Percentiles rank a stretch among this genome's conserved stretches.
Evolutionary conservation across 768 basidiomycete species (phyloP).

Genomic region (Mycena belliarum): DNA sequence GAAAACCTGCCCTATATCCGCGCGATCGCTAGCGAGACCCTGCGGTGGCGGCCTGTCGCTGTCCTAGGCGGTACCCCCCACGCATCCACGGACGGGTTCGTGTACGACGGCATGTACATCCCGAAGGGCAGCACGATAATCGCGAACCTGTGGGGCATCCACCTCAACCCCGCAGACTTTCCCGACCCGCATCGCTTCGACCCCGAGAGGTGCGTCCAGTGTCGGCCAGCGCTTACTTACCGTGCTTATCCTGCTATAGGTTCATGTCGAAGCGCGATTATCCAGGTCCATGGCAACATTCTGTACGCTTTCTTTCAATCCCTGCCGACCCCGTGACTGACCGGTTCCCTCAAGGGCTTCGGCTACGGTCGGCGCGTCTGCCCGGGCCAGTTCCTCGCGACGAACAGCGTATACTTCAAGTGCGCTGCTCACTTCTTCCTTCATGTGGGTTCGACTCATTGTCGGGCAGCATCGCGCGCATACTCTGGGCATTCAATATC

Average conservation of each 20-base stretch:
- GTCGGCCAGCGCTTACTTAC: background rate
- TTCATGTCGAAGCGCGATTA: slow-evolving; percentile 22
- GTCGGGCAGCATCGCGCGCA: slow-evolving; percentile 16
- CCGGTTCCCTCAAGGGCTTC: background rate
- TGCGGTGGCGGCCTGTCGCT: slow-evolving; percentile 39
- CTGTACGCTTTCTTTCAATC: background rate
- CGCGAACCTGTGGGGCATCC: slow-evolving; percentile 31
- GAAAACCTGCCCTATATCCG: slow-evolving; percentile 37
- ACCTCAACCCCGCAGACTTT: slow-evolving; percentile 17
- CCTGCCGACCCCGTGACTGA: no score
- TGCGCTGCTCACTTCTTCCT: background rate
- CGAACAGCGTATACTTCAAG: slow-evolving; percentile 21
- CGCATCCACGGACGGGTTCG: slow-evolving; percentile 37
- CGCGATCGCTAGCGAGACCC: slow-evolving; percentile 40
- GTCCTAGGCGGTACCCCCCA: slow-evolving; percentile 39
- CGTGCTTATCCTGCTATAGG: background rate
- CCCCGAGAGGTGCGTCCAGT: slow-evolving; percentile 15
- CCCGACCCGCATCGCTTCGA: slow-evolving; percentile 21
- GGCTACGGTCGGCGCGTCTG: slow-evolving; percentile 21
- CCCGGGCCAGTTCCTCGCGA: slow-evolving; percentile 14
- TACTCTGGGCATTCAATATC: slow-evolving; percentile 20
- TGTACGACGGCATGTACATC: slow-evolving; percentile 41
- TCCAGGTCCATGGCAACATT: slow-evolving; percentile 22
- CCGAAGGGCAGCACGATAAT: slow-evolving; percentile 39
- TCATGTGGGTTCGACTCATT: background rate